These are phyloP conservation scores for Vanderwaltozyma tropicalis DNA, from an alignment of 805 yeast species.

Conservation along the genomic window DNA sequence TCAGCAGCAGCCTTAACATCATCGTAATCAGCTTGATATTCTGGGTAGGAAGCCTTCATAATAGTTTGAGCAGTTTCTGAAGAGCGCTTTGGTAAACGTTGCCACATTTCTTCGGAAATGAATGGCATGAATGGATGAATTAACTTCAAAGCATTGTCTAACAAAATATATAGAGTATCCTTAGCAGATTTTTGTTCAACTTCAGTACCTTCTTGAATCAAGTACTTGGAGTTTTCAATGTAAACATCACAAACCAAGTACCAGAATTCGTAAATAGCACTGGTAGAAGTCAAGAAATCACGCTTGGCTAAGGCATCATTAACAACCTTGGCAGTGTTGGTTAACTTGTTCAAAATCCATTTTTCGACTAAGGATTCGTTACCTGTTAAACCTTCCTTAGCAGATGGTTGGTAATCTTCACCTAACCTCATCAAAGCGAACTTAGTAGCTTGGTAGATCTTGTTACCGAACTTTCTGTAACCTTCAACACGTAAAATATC, in stretches of 20 bases:
- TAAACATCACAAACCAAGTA: slow-evolving; percentile 92
- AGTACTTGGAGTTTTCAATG: slow-evolving; percentile 91
- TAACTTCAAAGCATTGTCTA: slow-evolving; percentile 81
- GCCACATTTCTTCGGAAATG: slow-evolving; percentile 97
- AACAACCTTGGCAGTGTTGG: slow-evolving; percentile 54
- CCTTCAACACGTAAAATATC: slow-evolving; percentile 96
- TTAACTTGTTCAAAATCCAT: slow-evolving; percentile 88
- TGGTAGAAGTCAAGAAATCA: slow-evolving; percentile 83
- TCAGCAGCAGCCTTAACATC: slow-evolving; percentile 58
- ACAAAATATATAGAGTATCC: slow-evolving; percentile 85
- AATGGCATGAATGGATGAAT: slow-evolving; percentile 99
- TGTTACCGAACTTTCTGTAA: slow-evolving; percentile 98
- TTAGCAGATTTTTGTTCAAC: slow-evolving; percentile 81
- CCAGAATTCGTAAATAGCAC: slow-evolving; percentile 89
- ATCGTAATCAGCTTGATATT: slow-evolving; percentile 46
- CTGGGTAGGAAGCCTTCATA: slow-evolving; percentile 73
- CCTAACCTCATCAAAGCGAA: slow-evolving; percentile 91
- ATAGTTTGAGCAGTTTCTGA: slow-evolving; percentile 62
- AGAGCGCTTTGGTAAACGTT: slow-evolving; percentile 83
- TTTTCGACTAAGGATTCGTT: slow-evolving; percentile 86
- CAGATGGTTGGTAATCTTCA: slow-evolving; percentile 75
- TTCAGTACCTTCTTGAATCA: slow-evolving; percentile 83
- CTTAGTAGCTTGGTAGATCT: slow-evolving; percentile 97
- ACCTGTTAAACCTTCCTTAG: slow-evolving; percentile 51
- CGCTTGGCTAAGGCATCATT: slow-evolving; percentile 65